Conservation (phyloP, 768 basidiomycete species). For the Termitomyces bulborhizus region DNA sequence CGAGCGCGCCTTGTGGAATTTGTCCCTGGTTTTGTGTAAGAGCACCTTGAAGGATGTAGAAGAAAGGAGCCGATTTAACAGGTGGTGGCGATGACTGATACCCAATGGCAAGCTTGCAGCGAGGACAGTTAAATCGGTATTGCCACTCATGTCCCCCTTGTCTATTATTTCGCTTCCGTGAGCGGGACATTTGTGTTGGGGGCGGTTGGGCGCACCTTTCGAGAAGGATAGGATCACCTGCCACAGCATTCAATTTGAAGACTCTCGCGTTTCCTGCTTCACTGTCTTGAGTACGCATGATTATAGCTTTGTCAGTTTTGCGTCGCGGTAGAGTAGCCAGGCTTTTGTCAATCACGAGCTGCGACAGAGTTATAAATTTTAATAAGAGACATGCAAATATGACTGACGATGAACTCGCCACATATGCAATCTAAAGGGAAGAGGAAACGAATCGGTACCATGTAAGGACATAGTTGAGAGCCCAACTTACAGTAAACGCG, state of each 20-base stretch:
- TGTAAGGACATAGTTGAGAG: constrained; percentile 10
- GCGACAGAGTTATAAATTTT: constrained; percentile 5
- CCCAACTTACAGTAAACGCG: constrained; percentile 69
- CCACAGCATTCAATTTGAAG: constrained; percentile 82
- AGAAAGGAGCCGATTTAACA: constrained; percentile 65
- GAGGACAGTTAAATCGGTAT: constrained; percentile 62
- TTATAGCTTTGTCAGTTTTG: constrained; percentile 73
- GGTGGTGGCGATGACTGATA: constrained; percentile 81
- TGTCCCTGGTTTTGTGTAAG: constrained; percentile 88
- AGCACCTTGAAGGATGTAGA: constrained; percentile 78
- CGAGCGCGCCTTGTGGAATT: constrained; percentile 78
- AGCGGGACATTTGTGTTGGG: not conserved
- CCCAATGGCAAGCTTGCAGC: constrained; percentile 61
- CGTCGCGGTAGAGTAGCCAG: constrained; percentile 63
- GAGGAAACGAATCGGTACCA: constrained; percentile 5
- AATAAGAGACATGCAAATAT: not conserved
- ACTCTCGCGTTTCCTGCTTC: constrained; percentile 52
- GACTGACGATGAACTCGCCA: constrained; percentile 77
- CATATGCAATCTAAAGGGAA: constrained; percentile 67
- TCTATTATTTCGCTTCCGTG: constrained; percentile 27
- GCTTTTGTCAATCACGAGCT: constrained; percentile 82
- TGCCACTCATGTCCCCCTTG: constrained; percentile 69
- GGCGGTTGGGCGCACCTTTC: constrained; percentile 52
- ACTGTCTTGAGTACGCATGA: constrained; percentile 70
- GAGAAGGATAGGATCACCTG: constrained; percentile 64